These are phyloP conservation scores for Camellia lanceoleosa DNA, from an alignment of 148 eudicot species.

Conservation along the genomic window DNA sequence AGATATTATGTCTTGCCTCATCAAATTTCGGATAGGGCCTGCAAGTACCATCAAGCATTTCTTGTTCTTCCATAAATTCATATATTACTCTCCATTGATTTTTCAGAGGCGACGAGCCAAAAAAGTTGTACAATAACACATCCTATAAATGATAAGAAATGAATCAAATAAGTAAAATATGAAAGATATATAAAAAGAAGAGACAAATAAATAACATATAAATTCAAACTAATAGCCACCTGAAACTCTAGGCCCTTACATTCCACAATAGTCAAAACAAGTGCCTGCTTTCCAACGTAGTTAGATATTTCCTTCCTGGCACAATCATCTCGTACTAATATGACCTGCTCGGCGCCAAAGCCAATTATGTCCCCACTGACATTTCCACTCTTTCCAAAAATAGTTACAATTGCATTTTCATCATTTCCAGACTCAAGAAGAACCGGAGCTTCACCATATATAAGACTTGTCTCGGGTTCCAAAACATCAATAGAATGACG, in stretches of 20 bases:
- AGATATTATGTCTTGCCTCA: constrained; percentile 43
- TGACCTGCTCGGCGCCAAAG: constrained; percentile 79
- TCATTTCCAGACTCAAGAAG: constrained; percentile 55
- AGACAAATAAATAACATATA: not conserved
- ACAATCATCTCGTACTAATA: constrained; percentile 63
- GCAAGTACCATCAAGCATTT: constrained; percentile 33
- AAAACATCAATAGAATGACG: constrained; percentile 48
- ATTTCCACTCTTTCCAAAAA: constrained; percentile 49
- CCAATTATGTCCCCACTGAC: constrained; percentile 46
- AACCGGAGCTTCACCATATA: constrained; percentile 62
- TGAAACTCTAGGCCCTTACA: constrained; percentile 84
- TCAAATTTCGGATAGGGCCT: constrained; percentile 40
- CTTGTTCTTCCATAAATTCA: constrained; percentile 43
- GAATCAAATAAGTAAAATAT: too few relatives aligned
- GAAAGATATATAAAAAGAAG: too few relatives aligned
- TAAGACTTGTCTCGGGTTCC: constrained; percentile 52
- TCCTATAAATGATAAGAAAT: constrained; percentile 34
- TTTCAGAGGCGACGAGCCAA: constrained; percentile 61
- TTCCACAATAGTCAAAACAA: constrained; percentile 68
- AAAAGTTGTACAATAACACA: constrained; percentile 65
- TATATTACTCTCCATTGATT: constrained; percentile 67
- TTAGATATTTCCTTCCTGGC: constrained; percentile 40
- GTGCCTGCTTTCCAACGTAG: constrained; percentile 54
- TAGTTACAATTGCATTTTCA: constrained; percentile 57
- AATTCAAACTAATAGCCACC: constrained; percentile 26